Percentiles rank a stretch among this genome's conserved stretches.
phyloP scores from a whole-genome alignment of 75 land plant genomes.

The Selaginella moellendorffii region DNA sequence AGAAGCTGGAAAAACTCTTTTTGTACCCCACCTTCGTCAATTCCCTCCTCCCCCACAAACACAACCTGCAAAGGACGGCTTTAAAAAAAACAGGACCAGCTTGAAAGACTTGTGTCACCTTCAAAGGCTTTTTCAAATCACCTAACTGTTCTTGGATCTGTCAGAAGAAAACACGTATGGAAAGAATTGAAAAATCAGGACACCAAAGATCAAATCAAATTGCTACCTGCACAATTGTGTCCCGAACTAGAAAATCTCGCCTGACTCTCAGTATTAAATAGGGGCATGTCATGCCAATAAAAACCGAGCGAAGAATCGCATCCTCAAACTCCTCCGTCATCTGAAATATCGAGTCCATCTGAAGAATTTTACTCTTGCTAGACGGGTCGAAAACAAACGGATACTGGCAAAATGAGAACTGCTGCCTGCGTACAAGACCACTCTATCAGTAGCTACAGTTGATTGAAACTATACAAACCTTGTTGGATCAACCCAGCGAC shows the following conservation, averaged over 20 bases:
- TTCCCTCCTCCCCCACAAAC: constrained; percentile 35
- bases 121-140: constrained; percentile 30
- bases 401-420: constrained; percentile 17
- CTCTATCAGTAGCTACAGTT: too few species aligned
- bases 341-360: constrained; percentile 16
- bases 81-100: too few species aligned
- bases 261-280: background rate
- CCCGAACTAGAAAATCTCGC: background rate
- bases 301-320: constrained; percentile 16
- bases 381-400: constrained; percentile 21
- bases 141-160: constrained; percentile 2
- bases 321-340: constrained; percentile 20
- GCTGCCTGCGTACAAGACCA: constrained; percentile 12
- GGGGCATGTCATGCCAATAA: constrained; percentile 15
- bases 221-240: background rate
- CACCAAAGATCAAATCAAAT: too few species aligned
- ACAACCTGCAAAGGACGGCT: constrained; percentile 16
- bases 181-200: too few species aligned
- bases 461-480: too few species aligned
- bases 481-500: too few species aligned
- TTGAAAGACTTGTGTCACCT: too few species aligned
- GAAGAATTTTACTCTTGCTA: constrained; percentile 25
- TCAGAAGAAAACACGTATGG: background rate
- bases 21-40: constrained; percentile 33
- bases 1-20: constrained; percentile 34